A percentile compares a stretch with the other conserved stretches of the same genome.
phyloP scores from a whole-genome alignment of 306 rosid genomes.

The Quercus mongolica region DNA sequence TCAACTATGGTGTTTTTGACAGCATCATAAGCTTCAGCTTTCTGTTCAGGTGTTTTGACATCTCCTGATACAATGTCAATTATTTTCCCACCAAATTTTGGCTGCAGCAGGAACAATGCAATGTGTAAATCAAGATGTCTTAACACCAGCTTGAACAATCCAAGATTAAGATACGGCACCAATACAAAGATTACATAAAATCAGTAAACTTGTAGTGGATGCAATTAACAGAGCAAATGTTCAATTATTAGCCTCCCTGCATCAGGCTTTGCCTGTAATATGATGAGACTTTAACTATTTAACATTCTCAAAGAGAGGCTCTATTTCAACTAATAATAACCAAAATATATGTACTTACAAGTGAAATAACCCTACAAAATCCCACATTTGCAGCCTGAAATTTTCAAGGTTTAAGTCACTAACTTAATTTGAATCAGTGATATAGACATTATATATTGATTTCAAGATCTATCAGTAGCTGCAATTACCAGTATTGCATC shows the following conservation, averaged over 20 bases:
- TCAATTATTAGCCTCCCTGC: slow-evolving; percentile 52
- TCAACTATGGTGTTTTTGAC: no score
- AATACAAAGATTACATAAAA: slow-evolving; percentile 40
- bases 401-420: slow-evolving; percentile 4
- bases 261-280: slow-evolving; percentile 62
- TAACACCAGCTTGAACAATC: no score
- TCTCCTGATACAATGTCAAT: no score
- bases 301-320: slow-evolving; percentile 5
- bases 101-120: no score
- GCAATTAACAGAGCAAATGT: slow-evolving; percentile 66
- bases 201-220: slow-evolving; percentile 63
- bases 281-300: not conserved
- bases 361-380: slow-evolving; percentile 50
- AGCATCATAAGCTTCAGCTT: no score
- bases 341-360: slow-evolving; percentile 44
- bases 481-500: slow-evolving; percentile 56
- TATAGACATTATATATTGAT: not conserved
- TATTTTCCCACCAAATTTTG: no score
- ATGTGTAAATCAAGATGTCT: no score
- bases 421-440: slow-evolving; percentile 2
- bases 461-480: not conserved
- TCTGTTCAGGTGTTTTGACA: no score
- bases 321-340: slow-evolving; percentile 10
- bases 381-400: slow-evolving; percentile 70
- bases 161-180: not conserved